Percentiles rank a stretch among this genome's conserved stretches.
phyloP scores from a whole-genome alignment of 192 early-diverging fungal species.

The Pecoramyces ruminantium region DNA sequence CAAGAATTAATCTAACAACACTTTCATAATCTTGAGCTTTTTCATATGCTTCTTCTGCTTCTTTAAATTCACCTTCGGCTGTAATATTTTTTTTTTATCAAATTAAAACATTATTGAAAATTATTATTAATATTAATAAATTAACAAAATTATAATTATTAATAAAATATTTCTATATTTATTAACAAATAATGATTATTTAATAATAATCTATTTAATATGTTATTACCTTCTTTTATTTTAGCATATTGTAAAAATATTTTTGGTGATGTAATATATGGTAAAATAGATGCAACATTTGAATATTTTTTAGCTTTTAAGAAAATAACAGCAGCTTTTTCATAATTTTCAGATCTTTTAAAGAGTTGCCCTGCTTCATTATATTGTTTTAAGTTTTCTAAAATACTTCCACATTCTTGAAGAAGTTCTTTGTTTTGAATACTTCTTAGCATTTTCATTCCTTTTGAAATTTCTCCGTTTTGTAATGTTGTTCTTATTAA shows the following conservation, averaged over 20 bases:
- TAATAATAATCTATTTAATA: too few species aligned
- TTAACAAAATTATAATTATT: too few species aligned
- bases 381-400: conserved; percentile 27
- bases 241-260: conserved; percentile 26
- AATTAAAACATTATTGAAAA: too few species aligned
- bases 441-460: conserved; percentile 27
- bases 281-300: conserved; percentile 17
- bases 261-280: conserved; percentile 14
- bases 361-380: conserved; percentile 20
- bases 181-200: too few species aligned
- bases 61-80: conserved; percentile 16
- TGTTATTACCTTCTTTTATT: conserved; percentile 15
- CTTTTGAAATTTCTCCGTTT: conserved; percentile 24
- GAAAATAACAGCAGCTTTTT: conserved; percentile 28
- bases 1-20: conserved; percentile 23
- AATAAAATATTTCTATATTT: too few species aligned
- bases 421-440: conserved; percentile 19
- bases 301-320: conserved; percentile 26
- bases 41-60: conserved; percentile 32
- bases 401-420: conserved; percentile 23
- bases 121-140: too few species aligned
- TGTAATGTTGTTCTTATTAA: conserved; percentile 24
- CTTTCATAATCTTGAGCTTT: conserved; percentile 26
- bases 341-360: conserved; percentile 20
- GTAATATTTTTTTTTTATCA: conserved; percentile 2